Percentiles rank a stretch among this genome's conserved stretches.
These are phyloP conservation scores for Myriosclerotinia scirpicola DNA, from an alignment of 2,329 filamentous ascomycete genomes.

Conservation along the genomic window DNA sequence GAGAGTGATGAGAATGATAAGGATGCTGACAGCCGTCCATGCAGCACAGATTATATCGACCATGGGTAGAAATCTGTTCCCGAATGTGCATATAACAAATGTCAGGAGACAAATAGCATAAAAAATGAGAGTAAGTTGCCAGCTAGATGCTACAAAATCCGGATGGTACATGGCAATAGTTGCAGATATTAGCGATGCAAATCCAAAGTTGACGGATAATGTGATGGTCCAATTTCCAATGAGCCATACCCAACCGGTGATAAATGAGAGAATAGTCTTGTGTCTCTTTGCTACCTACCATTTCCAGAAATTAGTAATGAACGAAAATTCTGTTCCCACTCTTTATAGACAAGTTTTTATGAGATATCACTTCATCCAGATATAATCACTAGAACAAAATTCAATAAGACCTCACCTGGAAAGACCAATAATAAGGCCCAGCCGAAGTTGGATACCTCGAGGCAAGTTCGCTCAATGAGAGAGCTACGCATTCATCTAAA, in stretches of 20 bases:
- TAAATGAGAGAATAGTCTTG: slow-evolving; percentile 65
- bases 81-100: slow-evolving; percentile 64
- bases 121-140: slow-evolving; percentile 72
- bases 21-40: slow-evolving; percentile 56
- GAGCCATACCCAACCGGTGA: slow-evolving; percentile 74
- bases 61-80: slow-evolving; percentile 65
- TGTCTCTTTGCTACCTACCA: slow-evolving; percentile 54
- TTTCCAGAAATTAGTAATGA: background rate
- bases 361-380: background rate
- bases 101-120: slow-evolving; percentile 65
- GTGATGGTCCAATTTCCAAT: slow-evolving; percentile 82
- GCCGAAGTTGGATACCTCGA: slow-evolving; percentile 75
- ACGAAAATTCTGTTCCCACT: background rate
- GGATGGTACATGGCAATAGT: slow-evolving; percentile 55
- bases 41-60: slow-evolving; percentile 59
- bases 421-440: slow-evolving; percentile 77
- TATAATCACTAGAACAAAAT: background rate
- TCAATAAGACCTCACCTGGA: slow-evolving; percentile 51
- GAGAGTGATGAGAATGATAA: slow-evolving; percentile 57
- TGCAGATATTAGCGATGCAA: slow-evolving; percentile 54
- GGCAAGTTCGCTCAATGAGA: slow-evolving; percentile 71
- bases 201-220: slow-evolving; percentile 77
- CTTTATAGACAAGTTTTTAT: background rate
- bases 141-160: slow-evolving; percentile 53
- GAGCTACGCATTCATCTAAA: slow-evolving; percentile 64